Evolutionary conservation across 1,284 basidiomycete species (phyloP), one percentile per base, ranked within the genome.

Genomic region (Hypsizygus ulmarius): DNA sequence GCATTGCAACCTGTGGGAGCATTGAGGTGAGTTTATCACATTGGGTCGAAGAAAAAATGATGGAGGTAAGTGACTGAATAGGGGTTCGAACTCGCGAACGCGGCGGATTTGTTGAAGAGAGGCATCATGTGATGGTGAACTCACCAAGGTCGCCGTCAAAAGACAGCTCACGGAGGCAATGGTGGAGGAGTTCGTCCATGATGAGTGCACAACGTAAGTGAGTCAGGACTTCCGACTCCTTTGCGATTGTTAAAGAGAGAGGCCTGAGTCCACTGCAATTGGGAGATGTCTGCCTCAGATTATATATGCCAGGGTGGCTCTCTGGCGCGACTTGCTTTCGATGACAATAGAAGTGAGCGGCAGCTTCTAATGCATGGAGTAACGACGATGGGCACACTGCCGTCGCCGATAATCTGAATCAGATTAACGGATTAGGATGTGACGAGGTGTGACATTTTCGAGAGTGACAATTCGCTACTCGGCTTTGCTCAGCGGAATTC

Each of bases 1-100:
- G 82, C 75, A 56, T 84, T 73, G 62, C 83, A 89, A 3, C 90
- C 90, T 87, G 55, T 25, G 50, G 19, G 48, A 54, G 39, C 19
- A 33, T 46, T 16, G 39, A 36, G 36, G 27, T 25, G 42, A 43
- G 46, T 32, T 33, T 34, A 34, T 34, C n/a, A 36, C 38, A 50
- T 48, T 47, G 35, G 41, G 34, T 41, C 46, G 44, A 39, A 52
- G 14, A 33, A 45, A 39, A 53, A 49, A 50, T 28, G 41, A 16
- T 43, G n/a, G 18, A 29, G 44, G 32, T 54, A 59, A 58, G 57
- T 54, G 63, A 57, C 51, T 50, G 34, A 30, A 37, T 18, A 49
- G 66, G 72, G 75, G 56, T 68, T 78, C 76, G 75, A 78, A 76
- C 75, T 56, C 63, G 52, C 55, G 48, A 49, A 52, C 52, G 35